Evolutionary conservation across 2,329 filamentous ascomycete species (phyloP).

Genomic region (Talaromyces sp.): DNA sequence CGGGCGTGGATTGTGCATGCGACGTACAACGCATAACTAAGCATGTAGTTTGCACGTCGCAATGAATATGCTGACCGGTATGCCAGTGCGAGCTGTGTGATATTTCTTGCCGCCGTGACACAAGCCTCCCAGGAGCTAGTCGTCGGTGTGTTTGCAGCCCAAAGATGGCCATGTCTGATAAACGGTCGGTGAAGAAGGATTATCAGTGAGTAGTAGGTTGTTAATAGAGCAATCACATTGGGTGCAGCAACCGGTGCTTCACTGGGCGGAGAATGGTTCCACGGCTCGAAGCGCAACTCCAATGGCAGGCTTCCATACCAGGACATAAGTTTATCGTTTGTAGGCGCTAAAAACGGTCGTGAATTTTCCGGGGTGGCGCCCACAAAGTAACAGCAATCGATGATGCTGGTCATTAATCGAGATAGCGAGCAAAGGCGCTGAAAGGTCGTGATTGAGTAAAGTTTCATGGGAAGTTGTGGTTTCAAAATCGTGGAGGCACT

Average conservation of each 20-base stretch:
- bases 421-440: constrained; percentile 31
- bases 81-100: constrained; percentile 29
- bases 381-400: constrained; percentile 30
- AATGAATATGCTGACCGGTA: constrained; percentile 39
- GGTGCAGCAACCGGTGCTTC: constrained; percentile 16
- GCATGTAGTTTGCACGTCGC: constrained; percentile 36
- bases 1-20: constrained; percentile 39
- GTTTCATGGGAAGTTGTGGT: neutral
- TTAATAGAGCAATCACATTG: constrained; percentile 28
- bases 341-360: constrained; percentile 20
- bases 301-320: constrained; percentile 26
- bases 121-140: constrained; percentile 27
- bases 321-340: constrained; percentile 20
- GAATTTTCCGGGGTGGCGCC: constrained; percentile 22
- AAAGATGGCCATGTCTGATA: constrained; percentile 28
- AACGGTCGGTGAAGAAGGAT: constrained; percentile 45
- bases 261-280: constrained; percentile 15
- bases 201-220: constrained; percentile 38
- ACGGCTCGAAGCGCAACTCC: constrained; percentile 23
- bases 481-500: neutral
- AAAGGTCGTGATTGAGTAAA: constrained; percentile 32
- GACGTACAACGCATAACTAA: constrained; percentile 41
- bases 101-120: constrained; percentile 29
- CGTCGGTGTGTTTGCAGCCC: constrained; percentile 18
- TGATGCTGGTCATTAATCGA: constrained; percentile 34